These are phyloP conservation scores for Lactifluus piperatus DNA, from an alignment of 768 basidiomycete species.

Conservation along the genomic window DNA sequence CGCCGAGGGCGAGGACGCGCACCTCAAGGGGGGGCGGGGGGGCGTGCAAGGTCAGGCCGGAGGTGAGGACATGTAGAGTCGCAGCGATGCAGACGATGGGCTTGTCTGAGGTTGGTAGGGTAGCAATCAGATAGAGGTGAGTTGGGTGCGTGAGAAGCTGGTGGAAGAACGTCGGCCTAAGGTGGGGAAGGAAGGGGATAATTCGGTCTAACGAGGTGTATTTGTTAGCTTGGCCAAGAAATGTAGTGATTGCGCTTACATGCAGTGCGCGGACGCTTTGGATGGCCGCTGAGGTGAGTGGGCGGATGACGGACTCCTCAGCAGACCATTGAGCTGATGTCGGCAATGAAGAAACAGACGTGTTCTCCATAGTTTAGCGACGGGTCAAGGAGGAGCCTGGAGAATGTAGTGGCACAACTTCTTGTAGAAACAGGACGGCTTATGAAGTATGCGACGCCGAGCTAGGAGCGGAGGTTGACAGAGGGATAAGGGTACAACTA, in stretches of 20 bases:
- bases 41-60: conserved; percentile 26
- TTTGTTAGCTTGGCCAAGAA: neutral
- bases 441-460: neutral
- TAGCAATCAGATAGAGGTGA: conserved; percentile 15
- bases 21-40: conserved; percentile 41
- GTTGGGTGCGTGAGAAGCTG: conserved; percentile 16
- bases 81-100: conserved; percentile 15
- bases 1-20: conserved; percentile 46
- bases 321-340: neutral
- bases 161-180: conserved; percentile 15
- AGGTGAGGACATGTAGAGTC: conserved; percentile 24
- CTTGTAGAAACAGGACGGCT: neutral
- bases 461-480: conserved; percentile 11
- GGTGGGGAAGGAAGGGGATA: conserved; percentile 2
- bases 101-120: conserved; percentile 7
- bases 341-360: neutral
- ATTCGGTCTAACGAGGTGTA: neutral
- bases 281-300: conserved; percentile 17
- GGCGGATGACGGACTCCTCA: conserved; percentile 15
- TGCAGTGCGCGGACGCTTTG: conserved; percentile 10
- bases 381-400: neutral
- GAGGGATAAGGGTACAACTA: neutral
- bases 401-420: neutral
- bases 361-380: conserved; percentile 5
- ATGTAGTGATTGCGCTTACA: neutral